Evolutionary conservation across 176 grass and related monocot species (phyloP), one percentile per base, ranked within the genome.

Genomic region (Otatea glauca): DNA sequence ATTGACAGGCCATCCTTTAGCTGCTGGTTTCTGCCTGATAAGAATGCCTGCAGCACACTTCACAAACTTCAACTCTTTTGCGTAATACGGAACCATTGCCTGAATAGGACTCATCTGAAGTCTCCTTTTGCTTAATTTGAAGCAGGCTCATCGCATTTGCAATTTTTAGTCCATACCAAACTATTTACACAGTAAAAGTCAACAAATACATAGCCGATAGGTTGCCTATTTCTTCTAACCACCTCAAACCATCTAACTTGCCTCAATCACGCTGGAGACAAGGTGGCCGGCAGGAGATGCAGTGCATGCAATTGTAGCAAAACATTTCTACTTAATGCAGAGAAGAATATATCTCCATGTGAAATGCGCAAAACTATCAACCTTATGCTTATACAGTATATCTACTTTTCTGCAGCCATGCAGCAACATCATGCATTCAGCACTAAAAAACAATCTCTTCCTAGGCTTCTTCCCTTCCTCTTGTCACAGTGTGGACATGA

Each of bases 71-170:
- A 72, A 49, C 5, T 6, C 47, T 66, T 83, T 42, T 56, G 58
- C 21, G 20, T 58, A 67, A 78, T 56, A 78, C 4, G n/a, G 13
- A 61, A 81, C 77, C 2, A 25, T 77, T 55, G 15, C 34, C 11
- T 27, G 44, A 72, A 23, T 41, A 82, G 13, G 37, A 78, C 6
- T 58, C 37, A 37, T 25, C 10, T 34, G 38, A 51, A 77, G 54
- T 61, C 44, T 68, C 47, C 62, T 51, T 51, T 76, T 68, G 24
- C 32, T 65, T 54, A 29, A 51, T 74, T 62, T 65, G 63, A 69
- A 49, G 49, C 51, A 62, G 70, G 62, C 14, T 76, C 50, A 39
- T 54, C 27, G 24, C n/a, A 25, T 73, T 86, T 42, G 21, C 38
- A 78, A 58, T 20, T 43, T 25, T n/a, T 62, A 9, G 12, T 55